Evolutionary conservation across 2,329 filamentous ascomycete genomes (phyloP).

Genomic region (Chrysoporthe deuterocubensis): DNA sequence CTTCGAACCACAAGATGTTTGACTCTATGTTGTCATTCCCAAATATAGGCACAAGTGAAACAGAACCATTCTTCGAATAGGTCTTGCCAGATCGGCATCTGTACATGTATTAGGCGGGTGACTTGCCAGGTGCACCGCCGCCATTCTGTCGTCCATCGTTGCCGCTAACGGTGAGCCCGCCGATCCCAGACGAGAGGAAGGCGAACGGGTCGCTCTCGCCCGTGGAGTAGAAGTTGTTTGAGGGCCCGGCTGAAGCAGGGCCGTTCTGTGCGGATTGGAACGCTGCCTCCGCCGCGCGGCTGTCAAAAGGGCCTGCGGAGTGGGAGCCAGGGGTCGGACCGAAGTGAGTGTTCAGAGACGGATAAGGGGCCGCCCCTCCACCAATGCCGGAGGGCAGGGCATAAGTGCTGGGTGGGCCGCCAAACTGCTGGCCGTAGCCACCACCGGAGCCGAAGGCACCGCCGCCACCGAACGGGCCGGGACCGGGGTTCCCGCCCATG

Average conservation of each 20-base stretch:
- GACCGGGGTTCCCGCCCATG: slow-evolving; percentile 83
- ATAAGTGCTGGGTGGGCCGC: slow-evolving; percentile 85
- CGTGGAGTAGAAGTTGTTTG: slow-evolving; percentile 71
- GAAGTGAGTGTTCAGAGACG: slow-evolving; percentile 81
- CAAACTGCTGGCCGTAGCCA: slow-evolving; percentile 79
- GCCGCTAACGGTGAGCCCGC: slow-evolving; percentile 72
- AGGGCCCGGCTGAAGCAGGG: slow-evolving; percentile 74
- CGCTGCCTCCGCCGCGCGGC: slow-evolving; percentile 89
- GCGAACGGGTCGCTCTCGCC: slow-evolving; percentile 77
- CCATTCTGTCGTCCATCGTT: slow-evolving; percentile 67
- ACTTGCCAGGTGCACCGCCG: slow-evolving; percentile 59
- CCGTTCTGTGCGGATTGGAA: slow-evolving; percentile 89
- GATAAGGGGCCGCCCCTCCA: slow-evolving; percentile 78
- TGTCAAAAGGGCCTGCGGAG: slow-evolving; percentile 86
- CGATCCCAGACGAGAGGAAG: slow-evolving; percentile 76
- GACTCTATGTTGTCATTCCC: slow-evolving; percentile 28
- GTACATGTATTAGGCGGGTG: slow-evolving; percentile 46
- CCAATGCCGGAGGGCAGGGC: slow-evolving; percentile 84
- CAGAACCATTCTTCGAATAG: slow-evolving; percentile 20
- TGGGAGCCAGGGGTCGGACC: slow-evolving; percentile 78
- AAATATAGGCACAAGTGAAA: slow-evolving; percentile 29
- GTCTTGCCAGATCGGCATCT: slow-evolving; percentile 8
- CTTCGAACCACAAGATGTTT: slow-evolving; percentile 26
- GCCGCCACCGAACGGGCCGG: slow-evolving; percentile 72
- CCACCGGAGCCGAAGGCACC: slow-evolving; percentile 68